phyloP scores from a whole-genome alignment of 2,329 filamentous ascomycete species.

The Cercospora sesami region DNA sequence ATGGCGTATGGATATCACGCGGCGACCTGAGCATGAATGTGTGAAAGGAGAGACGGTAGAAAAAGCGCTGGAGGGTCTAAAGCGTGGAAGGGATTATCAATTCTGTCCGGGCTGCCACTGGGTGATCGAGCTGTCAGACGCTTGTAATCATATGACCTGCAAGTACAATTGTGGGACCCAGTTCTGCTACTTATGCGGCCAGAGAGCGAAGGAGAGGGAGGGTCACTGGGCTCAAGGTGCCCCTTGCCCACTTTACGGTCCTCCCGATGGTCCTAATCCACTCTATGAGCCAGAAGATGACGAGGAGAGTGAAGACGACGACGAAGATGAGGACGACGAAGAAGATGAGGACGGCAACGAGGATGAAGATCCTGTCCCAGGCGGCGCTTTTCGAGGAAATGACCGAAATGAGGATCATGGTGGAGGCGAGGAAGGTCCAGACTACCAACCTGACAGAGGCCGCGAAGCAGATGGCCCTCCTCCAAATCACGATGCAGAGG shows the following conservation, averaged over 20 bases:
- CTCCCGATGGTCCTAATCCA: not conserved
- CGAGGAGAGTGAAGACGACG: not conserved
- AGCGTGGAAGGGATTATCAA: not conserved
- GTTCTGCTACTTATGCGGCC: not conserved
- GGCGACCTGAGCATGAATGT: not conserved
- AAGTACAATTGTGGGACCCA: not conserved
- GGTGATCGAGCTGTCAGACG: not conserved
- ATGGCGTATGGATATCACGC: not conserved
- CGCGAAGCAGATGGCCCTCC: not conserved
- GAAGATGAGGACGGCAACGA: not conserved
- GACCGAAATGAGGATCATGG: not conserved
- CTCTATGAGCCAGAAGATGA: not conserved
- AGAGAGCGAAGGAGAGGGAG: not conserved
- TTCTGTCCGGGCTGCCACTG: not conserved
- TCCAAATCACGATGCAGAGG: not conserved
- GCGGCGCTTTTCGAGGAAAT: not conserved
- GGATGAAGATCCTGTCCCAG: not conserved
- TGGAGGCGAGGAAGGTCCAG: not conserved
- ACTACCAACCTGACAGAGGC: not conserved
- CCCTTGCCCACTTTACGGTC: not conserved
- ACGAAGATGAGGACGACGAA: not conserved
- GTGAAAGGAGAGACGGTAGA: not conserved
- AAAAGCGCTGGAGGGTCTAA: not conserved
- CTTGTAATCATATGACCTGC: not conserved
- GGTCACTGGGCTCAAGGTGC: not conserved